These are phyloP conservation scores for Curvularia verruculosa DNA, from an alignment of 2,329 filamentous ascomycete genomes.

Conservation along the genomic window DNA sequence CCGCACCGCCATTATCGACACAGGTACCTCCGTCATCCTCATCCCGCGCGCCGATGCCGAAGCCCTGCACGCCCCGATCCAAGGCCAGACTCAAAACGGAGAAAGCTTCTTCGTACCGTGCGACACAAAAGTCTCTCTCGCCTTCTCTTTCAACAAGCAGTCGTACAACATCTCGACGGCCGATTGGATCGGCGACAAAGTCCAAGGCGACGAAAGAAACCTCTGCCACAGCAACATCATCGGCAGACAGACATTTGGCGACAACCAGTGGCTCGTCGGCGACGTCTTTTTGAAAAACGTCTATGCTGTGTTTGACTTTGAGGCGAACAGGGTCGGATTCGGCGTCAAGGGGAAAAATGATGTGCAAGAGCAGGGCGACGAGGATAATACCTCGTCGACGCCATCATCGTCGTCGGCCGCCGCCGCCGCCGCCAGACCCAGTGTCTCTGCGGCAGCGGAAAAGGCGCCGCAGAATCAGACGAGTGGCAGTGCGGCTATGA, in stretches of 20 bases:
- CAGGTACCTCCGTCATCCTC: conserved; percentile 80
- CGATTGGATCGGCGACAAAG: conserved; percentile 69
- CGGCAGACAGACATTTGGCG: conserved; percentile 69
- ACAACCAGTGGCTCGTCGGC: conserved; percentile 75
- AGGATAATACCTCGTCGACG: too few relatives aligned
- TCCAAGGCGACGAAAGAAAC: conserved; percentile 26
- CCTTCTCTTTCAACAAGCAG: conserved; percentile 70
- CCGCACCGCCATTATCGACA: conserved; percentile 78
- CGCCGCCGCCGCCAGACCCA: background rate
- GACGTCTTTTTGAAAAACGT: conserved; percentile 90
- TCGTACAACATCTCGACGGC: conserved; percentile 69
- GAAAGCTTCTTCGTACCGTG: conserved; percentile 77
- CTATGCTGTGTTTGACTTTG: conserved; percentile 82
- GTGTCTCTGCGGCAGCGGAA: conserved; percentile 5
- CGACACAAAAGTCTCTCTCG: conserved; percentile 64
- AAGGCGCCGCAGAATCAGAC: conserved; percentile 8
- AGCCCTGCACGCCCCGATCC: conserved; percentile 70
- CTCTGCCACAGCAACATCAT: conserved; percentile 73
- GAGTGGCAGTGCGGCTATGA: background rate
- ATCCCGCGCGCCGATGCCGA: conserved; percentile 71
- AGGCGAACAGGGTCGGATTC: conserved; percentile 66
- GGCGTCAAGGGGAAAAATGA: conserved; percentile 39
- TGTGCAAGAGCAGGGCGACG: too few relatives aligned
- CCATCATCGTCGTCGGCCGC: too few relatives aligned
- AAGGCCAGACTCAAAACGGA: conserved; percentile 63